Evolutionary conservation across 495 filamentous ascomycete genomes (phyloP), one percentile per base, ranked within the genome.

Genomic region (Trichoderma orchidacearum): DNA sequence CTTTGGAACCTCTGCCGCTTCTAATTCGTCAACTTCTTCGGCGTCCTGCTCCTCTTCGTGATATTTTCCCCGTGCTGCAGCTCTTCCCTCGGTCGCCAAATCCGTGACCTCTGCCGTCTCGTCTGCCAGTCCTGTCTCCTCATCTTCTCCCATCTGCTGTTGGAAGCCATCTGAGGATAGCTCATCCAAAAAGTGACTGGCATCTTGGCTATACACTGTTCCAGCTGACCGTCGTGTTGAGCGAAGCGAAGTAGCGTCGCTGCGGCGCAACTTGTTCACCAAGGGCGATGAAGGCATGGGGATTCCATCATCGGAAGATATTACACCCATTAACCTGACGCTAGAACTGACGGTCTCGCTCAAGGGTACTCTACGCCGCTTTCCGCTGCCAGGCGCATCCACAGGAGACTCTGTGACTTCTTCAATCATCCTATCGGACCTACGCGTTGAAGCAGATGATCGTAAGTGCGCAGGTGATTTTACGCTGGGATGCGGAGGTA

Each of bases 361-460:
- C 6, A 61, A 52, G 48, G 58, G 62, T 31, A 73, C 53, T 15
- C 48, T 60, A 17, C 72, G 66, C 45, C 74, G 66, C 2, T 64
- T 55, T 11, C 66, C 65, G 54, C 72, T 78, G 32, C 75, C 76
- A 3, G 75, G 76, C 27, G 73, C 74, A 56, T 72, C 65, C 13
- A 45, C 66, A 3, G 77, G 75, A 53, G 74, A 77, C 58, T 80
- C 77, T 52, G 63, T 65, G 3, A 80, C 69, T 58, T 74, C 72
- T 50, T 71, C 66, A 18, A 59, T 48, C 5, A 30, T 53, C 59
- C 28, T 48, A 52, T 53, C 45, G 25, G 17, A 30, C 13, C 21
- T 48, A 23, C 30, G 18, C 5, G 59, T 29, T 5, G 63, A 48
- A 30, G 53, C 56, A 8, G 25, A 29, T 1, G 52, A 48, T 17